Evolutionary conservation across 2,329 filamentous ascomycete species (phyloP).

Genomic region (Fusarium secorum): DNA sequence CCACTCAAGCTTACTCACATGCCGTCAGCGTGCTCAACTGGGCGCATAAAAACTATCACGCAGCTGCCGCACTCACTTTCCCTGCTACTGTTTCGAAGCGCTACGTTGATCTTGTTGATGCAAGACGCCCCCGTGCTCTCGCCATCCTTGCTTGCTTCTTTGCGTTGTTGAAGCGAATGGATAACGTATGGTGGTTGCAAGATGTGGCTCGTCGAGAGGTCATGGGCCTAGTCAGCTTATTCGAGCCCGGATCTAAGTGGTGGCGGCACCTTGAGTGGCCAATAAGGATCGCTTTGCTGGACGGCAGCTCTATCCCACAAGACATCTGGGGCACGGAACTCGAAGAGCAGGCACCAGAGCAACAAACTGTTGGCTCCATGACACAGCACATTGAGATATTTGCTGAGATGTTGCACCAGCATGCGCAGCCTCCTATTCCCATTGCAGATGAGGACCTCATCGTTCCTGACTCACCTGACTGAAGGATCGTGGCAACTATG

Average conservation of each 20-base stretch:
- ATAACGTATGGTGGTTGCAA: constrained; percentile 73
- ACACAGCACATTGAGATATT: constrained; percentile 53
- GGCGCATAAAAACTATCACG: constrained; percentile 68
- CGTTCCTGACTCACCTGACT: constrained; percentile 47
- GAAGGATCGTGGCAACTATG: constrained; percentile 13
- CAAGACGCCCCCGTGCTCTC: constrained; percentile 67
- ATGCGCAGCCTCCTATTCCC: constrained; percentile 41
- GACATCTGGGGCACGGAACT: constrained; percentile 66
- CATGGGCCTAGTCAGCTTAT: constrained; percentile 67
- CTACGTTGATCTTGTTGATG: constrained; percentile 67
- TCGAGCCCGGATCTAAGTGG: constrained; percentile 66
- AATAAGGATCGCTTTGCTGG: constrained; percentile 65
- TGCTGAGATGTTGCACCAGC: constrained; percentile 48
- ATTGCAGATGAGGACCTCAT: constrained; percentile 46
- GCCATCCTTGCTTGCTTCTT: constrained; percentile 73
- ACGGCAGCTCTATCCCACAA: constrained; percentile 60
- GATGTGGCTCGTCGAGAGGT: constrained; percentile 72
- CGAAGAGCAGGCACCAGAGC: constrained; percentile 51
- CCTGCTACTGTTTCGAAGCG: constrained; percentile 69
- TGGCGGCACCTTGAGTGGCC: constrained; percentile 70
- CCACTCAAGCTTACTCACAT: constrained; percentile 66
- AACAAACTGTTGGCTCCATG: constrained; percentile 49
- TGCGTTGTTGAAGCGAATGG: constrained; percentile 68
- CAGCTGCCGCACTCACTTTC: constrained; percentile 67
- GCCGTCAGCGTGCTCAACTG: constrained; percentile 72